Conservation (phyloP, 306 rosid species). For the Cicer cuneatum region DNA sequence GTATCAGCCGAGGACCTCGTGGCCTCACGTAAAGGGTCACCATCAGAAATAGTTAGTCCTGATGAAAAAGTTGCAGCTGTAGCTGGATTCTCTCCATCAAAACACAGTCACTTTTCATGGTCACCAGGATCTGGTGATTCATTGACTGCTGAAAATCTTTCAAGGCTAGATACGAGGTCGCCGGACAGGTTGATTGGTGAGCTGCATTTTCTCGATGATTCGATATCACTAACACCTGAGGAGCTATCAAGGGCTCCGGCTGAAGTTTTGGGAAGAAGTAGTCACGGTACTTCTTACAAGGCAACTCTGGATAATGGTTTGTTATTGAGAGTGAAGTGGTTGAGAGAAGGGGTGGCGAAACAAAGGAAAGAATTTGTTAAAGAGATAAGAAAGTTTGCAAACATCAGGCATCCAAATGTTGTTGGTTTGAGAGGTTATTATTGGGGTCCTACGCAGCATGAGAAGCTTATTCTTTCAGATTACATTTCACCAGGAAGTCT, state of each 20-base stretch:
- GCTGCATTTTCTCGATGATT: slow-evolving; percentile 91
- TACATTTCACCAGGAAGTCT: slow-evolving; percentile 93
- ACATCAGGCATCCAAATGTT: slow-evolving; percentile 95
- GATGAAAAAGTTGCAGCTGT: slow-evolving; percentile 71
- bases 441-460: slow-evolving; percentile 99
- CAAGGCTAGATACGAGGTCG: slow-evolving; percentile 80
- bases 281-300: slow-evolving; percentile 96
- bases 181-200: slow-evolving; percentile 92
- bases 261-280: slow-evolving; percentile 95
- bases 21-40: slow-evolving; percentile 74
- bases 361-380: slow-evolving; percentile 95
- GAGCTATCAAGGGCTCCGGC: slow-evolving; percentile 97
- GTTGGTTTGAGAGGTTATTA: slow-evolving; percentile 95
- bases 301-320: slow-evolving; percentile 87
- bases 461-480: slow-evolving; percentile 97
- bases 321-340: slow-evolving; percentile 93
- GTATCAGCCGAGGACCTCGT: slow-evolving; percentile 89
- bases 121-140: slow-evolving; percentile 94
- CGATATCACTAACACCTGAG: slow-evolving; percentile 79
- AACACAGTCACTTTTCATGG: slow-evolving; percentile 84
- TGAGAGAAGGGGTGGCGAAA: slow-evolving; percentile 98
- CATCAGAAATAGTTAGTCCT: slow-evolving; percentile 68
- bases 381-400: slow-evolving; percentile 95
- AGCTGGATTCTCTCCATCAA: slow-evolving; percentile 85
- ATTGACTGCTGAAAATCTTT: slow-evolving; percentile 66